These are phyloP conservation scores for Irineochytrium annulatum DNA, from an alignment of 192 early-diverging fungal genomes.

Conservation along the genomic window DNA sequence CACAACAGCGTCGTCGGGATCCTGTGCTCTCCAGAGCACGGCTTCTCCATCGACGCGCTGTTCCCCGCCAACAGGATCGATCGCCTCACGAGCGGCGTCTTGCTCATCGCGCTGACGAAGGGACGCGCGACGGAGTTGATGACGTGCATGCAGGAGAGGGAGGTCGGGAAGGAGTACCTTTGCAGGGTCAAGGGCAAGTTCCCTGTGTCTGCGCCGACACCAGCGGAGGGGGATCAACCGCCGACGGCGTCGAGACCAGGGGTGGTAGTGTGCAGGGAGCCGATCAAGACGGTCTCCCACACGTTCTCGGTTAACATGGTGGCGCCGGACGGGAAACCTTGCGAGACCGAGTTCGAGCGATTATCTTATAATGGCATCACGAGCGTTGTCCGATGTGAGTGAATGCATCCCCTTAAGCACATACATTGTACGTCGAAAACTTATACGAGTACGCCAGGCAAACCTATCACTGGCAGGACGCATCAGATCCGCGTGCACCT, in stretches of 20 bases:
- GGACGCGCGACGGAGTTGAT: constrained; percentile 62
- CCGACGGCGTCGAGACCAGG: not conserved
- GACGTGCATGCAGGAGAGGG: constrained; percentile 56
- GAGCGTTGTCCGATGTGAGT: constrained; percentile 72
- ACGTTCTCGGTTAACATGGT: constrained; percentile 90
- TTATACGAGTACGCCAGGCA: constrained; percentile 21
- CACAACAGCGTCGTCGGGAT: constrained; percentile 68
- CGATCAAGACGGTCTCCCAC: constrained; percentile 61
- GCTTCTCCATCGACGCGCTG: constrained; percentile 16
- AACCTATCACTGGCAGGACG: constrained; percentile 87
- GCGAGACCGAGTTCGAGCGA: constrained; percentile 70
- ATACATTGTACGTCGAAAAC: not conserved
- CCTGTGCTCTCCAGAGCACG: constrained; percentile 21
- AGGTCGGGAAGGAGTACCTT: constrained; percentile 84
- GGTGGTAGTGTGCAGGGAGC: constrained; percentile 5
- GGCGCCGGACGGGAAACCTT: constrained; percentile 75
- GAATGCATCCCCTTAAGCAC: not conserved
- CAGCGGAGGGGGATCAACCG: not conserved
- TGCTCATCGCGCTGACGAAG: constrained; percentile 65
- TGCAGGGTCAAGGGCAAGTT: constrained; percentile 85
- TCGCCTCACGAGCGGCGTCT: constrained; percentile 87
- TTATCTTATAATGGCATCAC: constrained; percentile 59
- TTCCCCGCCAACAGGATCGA: constrained; percentile 84
- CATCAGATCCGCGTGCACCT: constrained; percentile 98
- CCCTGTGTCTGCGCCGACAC: constrained; percentile 51